Conservation (phyloP, 2,329 filamentous ascomycete genomes). For the Pseudomassariella vexata region DNA sequence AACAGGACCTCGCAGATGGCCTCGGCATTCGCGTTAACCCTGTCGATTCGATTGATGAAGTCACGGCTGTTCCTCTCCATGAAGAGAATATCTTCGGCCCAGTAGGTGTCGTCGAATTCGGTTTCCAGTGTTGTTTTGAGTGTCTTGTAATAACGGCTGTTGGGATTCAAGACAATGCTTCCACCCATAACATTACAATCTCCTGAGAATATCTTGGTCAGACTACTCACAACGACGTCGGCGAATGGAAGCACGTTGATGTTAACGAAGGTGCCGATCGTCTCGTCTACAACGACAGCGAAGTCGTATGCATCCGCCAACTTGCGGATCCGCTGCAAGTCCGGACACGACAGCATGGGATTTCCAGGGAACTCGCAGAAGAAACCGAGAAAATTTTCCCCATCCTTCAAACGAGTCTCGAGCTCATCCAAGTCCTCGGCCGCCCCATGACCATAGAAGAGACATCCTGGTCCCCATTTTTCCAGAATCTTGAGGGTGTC, state of each 20-base stretch:
- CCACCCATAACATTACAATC: slow-evolving; percentile 99
- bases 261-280: slow-evolving; percentile 93
- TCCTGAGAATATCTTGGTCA: slow-evolving; percentile 96
- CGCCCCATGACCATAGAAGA: slow-evolving; percentile 82
- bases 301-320: slow-evolving; percentile 84
- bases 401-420: slow-evolving; percentile 61
- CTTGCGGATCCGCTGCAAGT: slow-evolving; percentile 72
- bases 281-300: slow-evolving; percentile 88
- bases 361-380: slow-evolving; percentile 97
- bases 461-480: slow-evolving; percentile 85
- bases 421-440: slow-evolving; percentile 77
- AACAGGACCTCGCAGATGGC: slow-evolving; percentile 69
- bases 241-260: slow-evolving; percentile 85
- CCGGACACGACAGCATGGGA: slow-evolving; percentile 77
- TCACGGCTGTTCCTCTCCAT: slow-evolving; percentile 95
- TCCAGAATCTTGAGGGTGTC: slow-evolving; percentile 92
- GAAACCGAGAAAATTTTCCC: slow-evolving; percentile 73
- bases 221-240: slow-evolving; percentile 87
- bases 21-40: slow-evolving; percentile 83
- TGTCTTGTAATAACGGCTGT: slow-evolving; percentile 60
- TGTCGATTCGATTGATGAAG: slow-evolving; percentile 74
- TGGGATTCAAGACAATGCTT: slow-evolving; percentile 58
- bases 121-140: slow-evolving; percentile 61
- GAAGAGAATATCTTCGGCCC: slow-evolving; percentile 90
- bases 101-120: slow-evolving; percentile 84